A percentile compares a stretch with the other conserved stretches of the same genome.
Evolutionary conservation across 352 stramenopile genomes (phyloP).

Genomic region (Plasmopara muralis): DNA sequence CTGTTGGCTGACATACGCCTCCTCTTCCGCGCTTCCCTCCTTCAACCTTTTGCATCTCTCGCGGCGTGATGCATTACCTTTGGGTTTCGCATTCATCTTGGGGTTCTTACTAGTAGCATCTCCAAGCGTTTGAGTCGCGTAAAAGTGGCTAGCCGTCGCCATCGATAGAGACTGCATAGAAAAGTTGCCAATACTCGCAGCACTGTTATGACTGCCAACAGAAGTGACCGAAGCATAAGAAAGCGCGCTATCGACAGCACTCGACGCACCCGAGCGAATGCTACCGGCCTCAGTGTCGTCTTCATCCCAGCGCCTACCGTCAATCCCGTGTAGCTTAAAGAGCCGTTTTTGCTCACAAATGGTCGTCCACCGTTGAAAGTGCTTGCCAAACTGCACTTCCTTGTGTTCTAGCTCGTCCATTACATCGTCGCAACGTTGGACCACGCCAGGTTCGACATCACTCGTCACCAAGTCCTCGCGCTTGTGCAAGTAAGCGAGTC

Average conservation of each 20-base stretch:
- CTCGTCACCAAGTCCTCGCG: slow-evolving; percentile 60
- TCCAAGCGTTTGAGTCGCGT: slow-evolving; percentile 45
- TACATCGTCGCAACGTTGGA: slow-evolving; percentile 36
- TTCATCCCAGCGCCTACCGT: slow-evolving; percentile 46
- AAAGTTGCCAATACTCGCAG: slow-evolving; percentile 60
- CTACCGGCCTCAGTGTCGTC: slow-evolving; percentile 34
- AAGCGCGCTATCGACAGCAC: slow-evolving; percentile 50
- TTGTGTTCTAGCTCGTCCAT: slow-evolving; percentile 43
- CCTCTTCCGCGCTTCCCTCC: slow-evolving; percentile 61
- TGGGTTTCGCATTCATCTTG: slow-evolving; percentile 35
- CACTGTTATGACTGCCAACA: slow-evolving; percentile 75
- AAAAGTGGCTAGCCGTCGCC: slow-evolving; percentile 66
- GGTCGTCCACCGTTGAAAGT: slow-evolving; percentile 49
- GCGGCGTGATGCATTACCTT: slow-evolving; percentile 34
- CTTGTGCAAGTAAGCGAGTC: slow-evolving; percentile 47
- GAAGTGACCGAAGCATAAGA: slow-evolving; percentile 57
- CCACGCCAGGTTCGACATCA: slow-evolving; percentile 58
- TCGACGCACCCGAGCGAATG: slow-evolving; percentile 37
- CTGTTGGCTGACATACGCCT: slow-evolving; percentile 51
- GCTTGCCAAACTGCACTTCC: slow-evolving; percentile 36
- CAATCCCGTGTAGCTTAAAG: slow-evolving; percentile 73
- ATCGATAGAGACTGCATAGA: slow-evolving; percentile 46
- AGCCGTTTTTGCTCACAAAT: slow-evolving; percentile 74
- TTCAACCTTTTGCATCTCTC: slow-evolving; percentile 64
- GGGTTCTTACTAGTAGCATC: slow-evolving; percentile 23